Conservation (phyloP, 148 eudicot genomes). For the Euryodendron excelsum region DNA sequence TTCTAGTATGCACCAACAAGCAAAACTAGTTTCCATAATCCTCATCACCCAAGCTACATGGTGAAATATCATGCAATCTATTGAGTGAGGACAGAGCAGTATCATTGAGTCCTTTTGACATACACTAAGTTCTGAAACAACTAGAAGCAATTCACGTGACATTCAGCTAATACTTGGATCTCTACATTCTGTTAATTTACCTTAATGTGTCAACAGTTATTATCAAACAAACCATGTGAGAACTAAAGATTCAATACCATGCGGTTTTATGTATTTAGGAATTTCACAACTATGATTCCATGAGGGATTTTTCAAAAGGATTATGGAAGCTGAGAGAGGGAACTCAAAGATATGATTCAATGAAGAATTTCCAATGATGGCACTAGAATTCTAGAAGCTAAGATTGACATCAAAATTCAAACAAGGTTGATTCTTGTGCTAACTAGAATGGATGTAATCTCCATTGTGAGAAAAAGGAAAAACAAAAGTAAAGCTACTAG, state of each 20-base stretch:
- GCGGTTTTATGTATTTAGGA: not conserved
- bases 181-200: not conserved
- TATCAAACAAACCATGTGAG: not conserved
- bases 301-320: not conserved
- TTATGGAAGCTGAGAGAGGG: not conserved
- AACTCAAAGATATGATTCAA: not conserved
- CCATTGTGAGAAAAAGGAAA: not conserved
- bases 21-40: not conserved
- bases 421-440: not conserved
- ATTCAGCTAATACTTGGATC: slow-evolving; percentile 1
- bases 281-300: not conserved
- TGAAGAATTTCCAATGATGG: not conserved
- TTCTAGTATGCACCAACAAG: not conserved
- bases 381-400: not conserved
- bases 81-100: not conserved
- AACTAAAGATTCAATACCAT: slow-evolving; percentile 1
- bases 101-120: not conserved
- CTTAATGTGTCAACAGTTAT: not conserved
- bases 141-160: not conserved
- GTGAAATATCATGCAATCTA: not conserved
- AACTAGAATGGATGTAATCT: not conserved
- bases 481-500: not conserved
- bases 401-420: not conserved
- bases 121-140: not conserved
- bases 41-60: not conserved